A percentile compares a stretch with the other conserved stretches of the same genome.
These are phyloP conservation scores for Neurospora tetraspora DNA, from an alignment of 495 filamentous ascomycete genomes.

Conservation along the genomic window DNA sequence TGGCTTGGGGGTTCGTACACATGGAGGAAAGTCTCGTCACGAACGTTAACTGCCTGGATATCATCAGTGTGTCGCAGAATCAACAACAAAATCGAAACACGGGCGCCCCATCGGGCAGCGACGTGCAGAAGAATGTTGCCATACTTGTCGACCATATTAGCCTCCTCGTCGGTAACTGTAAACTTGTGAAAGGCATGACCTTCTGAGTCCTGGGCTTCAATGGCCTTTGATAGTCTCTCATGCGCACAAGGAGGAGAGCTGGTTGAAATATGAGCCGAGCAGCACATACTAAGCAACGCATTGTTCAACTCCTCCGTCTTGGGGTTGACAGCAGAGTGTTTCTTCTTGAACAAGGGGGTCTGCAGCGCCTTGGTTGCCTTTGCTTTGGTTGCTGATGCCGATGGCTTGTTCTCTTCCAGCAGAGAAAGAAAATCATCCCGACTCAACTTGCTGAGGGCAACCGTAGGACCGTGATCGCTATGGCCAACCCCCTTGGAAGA, in stretches of 20 bases:
- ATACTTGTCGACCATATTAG: conserved; percentile 20
- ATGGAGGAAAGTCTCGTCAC: conserved; percentile 24
- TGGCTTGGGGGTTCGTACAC: conserved; percentile 20
- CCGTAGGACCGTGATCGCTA: conserved; percentile 13
- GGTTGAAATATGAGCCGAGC: conserved; percentile 7
- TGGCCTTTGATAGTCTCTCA: conserved; percentile 19
- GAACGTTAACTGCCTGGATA: conserved; percentile 20
- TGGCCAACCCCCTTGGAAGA: conserved; percentile 18
- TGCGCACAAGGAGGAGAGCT: conserved; percentile 13
- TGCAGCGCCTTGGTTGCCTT: background rate
- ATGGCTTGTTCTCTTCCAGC: conserved; percentile 17
- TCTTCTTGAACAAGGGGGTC: conserved; percentile 4
- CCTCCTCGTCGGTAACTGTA: conserved; percentile 19
- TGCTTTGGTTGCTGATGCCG: background rate
- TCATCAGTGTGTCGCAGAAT: conserved; percentile 22
- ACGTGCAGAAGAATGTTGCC: conserved; percentile 25
- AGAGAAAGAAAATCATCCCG: conserved; percentile 21
- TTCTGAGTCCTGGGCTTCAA: conserved; percentile 18
- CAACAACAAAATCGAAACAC: conserved; percentile 19
- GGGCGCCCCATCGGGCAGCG: conserved; percentile 24
- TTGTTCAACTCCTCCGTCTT: conserved; percentile 21
- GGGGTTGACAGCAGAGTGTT: conserved; percentile 13
- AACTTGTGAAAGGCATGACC: conserved; percentile 18
- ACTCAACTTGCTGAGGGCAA: conserved; percentile 22
- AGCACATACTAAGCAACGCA: conserved; percentile 22